phyloP scores from a whole-genome alignment of 148 eudicot genomes.

The Spergularia bocconei region DNA sequence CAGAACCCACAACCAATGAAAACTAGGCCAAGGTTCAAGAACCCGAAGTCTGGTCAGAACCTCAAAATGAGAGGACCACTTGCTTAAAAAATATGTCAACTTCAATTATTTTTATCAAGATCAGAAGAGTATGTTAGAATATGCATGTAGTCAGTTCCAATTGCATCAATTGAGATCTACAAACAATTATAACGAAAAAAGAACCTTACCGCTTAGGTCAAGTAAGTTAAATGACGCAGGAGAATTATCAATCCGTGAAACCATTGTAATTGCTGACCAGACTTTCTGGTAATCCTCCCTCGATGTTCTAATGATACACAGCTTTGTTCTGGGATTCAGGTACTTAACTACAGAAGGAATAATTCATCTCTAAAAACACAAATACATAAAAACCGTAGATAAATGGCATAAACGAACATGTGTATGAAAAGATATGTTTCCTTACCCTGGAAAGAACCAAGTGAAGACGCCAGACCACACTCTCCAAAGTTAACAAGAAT shows the following conservation, averaged over 20 bases:
- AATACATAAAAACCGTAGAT: neutral
- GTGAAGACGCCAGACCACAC: conserved; percentile 84
- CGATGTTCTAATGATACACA: conserved; percentile 75
- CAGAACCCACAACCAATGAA: neutral
- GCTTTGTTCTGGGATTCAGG: conserved; percentile 82
- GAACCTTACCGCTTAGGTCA: conserved; percentile 79
- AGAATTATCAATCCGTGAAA: conserved; percentile 63
- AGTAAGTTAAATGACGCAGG: conserved; percentile 74
- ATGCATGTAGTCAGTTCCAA: neutral
- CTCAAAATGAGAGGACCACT: neutral
- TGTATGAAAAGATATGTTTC: neutral
- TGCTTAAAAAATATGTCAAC: neutral
- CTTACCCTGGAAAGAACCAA: conserved; percentile 75
- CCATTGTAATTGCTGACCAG: conserved; percentile 82
- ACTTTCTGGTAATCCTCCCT: conserved; percentile 82
- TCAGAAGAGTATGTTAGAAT: neutral
- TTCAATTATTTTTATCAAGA: neutral
- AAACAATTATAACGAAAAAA: neutral
- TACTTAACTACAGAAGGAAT: conserved; percentile 58
- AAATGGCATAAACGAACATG: neutral
- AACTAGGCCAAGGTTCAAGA: neutral
- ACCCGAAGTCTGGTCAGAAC: neutral
- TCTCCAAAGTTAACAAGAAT: conserved; percentile 87
- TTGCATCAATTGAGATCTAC: too few species aligned
- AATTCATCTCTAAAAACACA: neutral